Conservation (phyloP, 2,329 filamentous ascomycete species). For the Emmonsiellopsis sp. region DNA sequence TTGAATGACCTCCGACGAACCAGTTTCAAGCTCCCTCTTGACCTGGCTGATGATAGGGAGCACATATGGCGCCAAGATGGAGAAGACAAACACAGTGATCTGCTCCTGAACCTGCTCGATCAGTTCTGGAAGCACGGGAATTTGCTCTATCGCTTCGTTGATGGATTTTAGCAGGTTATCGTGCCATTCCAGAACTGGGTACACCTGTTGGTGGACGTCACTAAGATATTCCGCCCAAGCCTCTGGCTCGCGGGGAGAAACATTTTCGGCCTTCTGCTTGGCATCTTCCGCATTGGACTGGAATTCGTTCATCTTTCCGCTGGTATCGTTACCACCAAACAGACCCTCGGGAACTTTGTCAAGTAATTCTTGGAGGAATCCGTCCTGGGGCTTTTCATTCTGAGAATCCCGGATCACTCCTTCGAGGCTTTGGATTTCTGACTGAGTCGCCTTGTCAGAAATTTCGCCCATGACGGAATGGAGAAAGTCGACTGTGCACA, state of each 20-base stretch:
- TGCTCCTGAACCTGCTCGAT: constrained; percentile 82
- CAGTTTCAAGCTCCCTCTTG: constrained; percentile 76
- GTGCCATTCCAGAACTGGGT: constrained; percentile 84
- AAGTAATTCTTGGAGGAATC: constrained; percentile 68
- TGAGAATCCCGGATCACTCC: constrained; percentile 60
- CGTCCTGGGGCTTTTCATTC: constrained; percentile 57
- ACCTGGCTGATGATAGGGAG: constrained; percentile 79
- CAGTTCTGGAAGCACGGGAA: constrained; percentile 75
- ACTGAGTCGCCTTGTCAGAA: constrained; percentile 82
- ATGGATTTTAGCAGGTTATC: constrained; percentile 79
- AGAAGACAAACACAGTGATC: constrained; percentile 82
- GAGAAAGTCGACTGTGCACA: constrained; percentile 66
- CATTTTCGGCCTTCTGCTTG: constrained; percentile 63
- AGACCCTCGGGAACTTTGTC: constrained; percentile 74
- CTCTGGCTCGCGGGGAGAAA: constrained; percentile 73
- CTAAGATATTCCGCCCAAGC: constrained; percentile 72
- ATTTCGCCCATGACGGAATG: constrained; percentile 75
- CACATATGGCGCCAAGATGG: constrained; percentile 80
- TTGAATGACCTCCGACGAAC: constrained; percentile 78
- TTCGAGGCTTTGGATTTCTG: constrained; percentile 81
- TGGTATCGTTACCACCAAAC: constrained; percentile 57
- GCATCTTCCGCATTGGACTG: constrained; percentile 65
- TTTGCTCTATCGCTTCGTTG: constrained; percentile 68
- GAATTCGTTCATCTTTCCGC: constrained; percentile 67
- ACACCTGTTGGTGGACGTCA: constrained; percentile 67